phyloP scores from a whole-genome alignment of 768 basidiomycete genomes.

The Calvatia gigantea region DNA sequence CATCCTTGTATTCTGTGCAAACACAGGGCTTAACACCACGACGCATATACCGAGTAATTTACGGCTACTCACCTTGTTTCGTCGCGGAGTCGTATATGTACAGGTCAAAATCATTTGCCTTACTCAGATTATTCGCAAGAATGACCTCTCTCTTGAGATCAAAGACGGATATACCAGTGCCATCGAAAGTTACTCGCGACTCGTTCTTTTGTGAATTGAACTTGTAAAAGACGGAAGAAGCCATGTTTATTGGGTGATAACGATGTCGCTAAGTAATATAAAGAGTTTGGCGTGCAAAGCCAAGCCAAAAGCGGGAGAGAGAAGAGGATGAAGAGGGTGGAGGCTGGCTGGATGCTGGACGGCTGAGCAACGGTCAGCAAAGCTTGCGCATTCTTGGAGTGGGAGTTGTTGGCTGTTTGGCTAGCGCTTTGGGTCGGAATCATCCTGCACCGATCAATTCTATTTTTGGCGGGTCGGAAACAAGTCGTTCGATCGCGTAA shows the following conservation, averaged over 20 bases:
- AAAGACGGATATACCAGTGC: conserved; percentile 98
- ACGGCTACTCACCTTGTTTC: conserved; percentile 74
- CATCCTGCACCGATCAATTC: too few relatives aligned
- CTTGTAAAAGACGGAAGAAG: conserved; percentile 96
- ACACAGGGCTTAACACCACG: not conserved
- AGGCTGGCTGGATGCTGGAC: not conserved
- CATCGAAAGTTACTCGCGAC: conserved; percentile 95
- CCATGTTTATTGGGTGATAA: conserved; percentile 45
- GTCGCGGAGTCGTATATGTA: conserved; percentile 79
- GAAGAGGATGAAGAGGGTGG: not conserved
- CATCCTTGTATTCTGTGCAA: conserved; percentile 84
- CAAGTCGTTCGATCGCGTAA: conserved; percentile 21
- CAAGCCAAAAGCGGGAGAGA: not conserved
- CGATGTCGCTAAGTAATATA: conserved; percentile 11
- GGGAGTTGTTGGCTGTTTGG: not conserved
- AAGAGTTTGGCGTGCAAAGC: conserved; percentile 1
- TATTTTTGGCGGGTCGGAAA: conserved; percentile 1
- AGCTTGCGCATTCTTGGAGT: too few relatives aligned
- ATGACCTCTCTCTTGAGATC: conserved; percentile 99
- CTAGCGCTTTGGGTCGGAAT: not conserved
- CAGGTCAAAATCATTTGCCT: conserved; percentile 96
- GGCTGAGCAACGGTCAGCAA: not conserved
- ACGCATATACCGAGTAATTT: not conserved
- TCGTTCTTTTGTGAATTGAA: conserved; percentile 96
- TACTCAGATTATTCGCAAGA: conserved; percentile 91